phyloP scores from a whole-genome alignment of 257 asterid genomes.

The Mentha longifolia region DNA sequence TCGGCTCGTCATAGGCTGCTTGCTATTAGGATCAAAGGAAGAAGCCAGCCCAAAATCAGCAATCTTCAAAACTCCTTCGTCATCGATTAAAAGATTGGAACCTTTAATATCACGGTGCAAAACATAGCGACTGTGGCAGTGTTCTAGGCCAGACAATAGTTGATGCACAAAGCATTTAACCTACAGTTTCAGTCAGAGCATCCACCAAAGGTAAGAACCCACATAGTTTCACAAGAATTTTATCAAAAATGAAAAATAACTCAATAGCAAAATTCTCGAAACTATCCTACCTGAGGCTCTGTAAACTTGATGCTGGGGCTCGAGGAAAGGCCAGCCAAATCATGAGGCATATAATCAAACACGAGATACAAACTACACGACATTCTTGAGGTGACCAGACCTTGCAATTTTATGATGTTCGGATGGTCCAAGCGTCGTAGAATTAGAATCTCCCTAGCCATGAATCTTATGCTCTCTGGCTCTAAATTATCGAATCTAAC shows the following conservation, averaged over 20 bases:
- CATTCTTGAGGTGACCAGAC: conserved; percentile 49
- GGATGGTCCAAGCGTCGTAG: conserved; percentile 56
- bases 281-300: conserved; percentile 58
- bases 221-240: not conserved
- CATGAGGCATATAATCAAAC: conserved; percentile 71
- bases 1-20: conserved; percentile 53
- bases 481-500: conserved; percentile 54
- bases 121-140: conserved; percentile 58
- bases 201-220: conserved; percentile 20
- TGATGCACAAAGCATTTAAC: conserved; percentile 61
- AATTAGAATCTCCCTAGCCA: conserved; percentile 58
- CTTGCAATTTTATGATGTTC: conserved; percentile 44
- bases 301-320: conserved; percentile 56
- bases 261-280: not conserved
- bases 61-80: conserved; percentile 57
- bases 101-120: conserved; percentile 69
- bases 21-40: conserved; percentile 39
- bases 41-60: conserved; percentile 72
- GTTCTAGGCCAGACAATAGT: conserved; percentile 60
- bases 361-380: conserved; percentile 59
- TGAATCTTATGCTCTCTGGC: conserved; percentile 56
- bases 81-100: conserved; percentile 53
- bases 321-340: conserved; percentile 65
- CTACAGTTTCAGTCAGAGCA: conserved; percentile 36
- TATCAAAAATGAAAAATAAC: not conserved